These are phyloP conservation scores for Pseudonectria foliicola DNA, from an alignment of 2,329 filamentous ascomycete genomes.

Conservation along the genomic window DNA sequence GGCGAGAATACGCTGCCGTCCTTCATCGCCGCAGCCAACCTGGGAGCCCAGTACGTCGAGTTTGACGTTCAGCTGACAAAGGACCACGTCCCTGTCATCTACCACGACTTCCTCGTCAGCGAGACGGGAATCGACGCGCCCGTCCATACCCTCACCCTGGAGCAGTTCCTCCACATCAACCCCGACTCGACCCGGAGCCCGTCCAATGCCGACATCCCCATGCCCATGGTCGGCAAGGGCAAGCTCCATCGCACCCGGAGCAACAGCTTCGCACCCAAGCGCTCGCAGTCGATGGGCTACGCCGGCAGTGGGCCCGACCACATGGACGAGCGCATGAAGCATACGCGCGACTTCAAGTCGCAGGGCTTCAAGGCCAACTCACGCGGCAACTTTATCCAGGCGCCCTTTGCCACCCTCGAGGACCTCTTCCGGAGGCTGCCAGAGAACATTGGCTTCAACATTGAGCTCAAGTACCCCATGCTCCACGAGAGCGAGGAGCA, in stretches of 20 bases:
- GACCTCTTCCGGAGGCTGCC: conserved; percentile 85
- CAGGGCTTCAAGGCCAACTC: conserved; percentile 96
- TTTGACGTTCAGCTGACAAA: conserved; percentile 97
- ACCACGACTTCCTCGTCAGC: conserved; percentile 96
- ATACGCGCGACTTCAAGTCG: conserved; percentile 88
- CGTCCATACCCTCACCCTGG: conserved; percentile 87
- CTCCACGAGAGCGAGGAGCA: conserved; percentile 90
- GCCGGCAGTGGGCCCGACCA: conserved; percentile 32
- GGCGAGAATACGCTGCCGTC: conserved; percentile 95
- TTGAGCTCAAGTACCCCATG: conserved; percentile 99
- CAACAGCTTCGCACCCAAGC: conserved; percentile 36
- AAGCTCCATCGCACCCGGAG: conserved; percentile 26
- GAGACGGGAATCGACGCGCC: conserved; percentile 97
- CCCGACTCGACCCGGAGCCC: conserved; percentile 34
- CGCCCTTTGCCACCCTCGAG: conserved; percentile 89
- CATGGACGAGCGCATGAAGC: conserved; percentile 83
- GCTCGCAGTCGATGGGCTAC: conserved; percentile 50
- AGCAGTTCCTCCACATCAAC: conserved; percentile 91
- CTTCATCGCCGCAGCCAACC: conserved; percentile 90
- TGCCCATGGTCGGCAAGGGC: conserved; percentile 28
- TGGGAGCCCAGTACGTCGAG: conserved; percentile 71
- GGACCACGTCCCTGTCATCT: conserved; percentile 95
- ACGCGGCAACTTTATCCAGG: conserved; percentile 90
- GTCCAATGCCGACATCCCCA: conserved; percentile 4
- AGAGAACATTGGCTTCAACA: conserved; percentile 85